Evolutionary conservation across 495 filamentous ascomycete genomes (phyloP), one percentile per base, ranked within the genome.

Genomic region (Tuber magnatum): DNA sequence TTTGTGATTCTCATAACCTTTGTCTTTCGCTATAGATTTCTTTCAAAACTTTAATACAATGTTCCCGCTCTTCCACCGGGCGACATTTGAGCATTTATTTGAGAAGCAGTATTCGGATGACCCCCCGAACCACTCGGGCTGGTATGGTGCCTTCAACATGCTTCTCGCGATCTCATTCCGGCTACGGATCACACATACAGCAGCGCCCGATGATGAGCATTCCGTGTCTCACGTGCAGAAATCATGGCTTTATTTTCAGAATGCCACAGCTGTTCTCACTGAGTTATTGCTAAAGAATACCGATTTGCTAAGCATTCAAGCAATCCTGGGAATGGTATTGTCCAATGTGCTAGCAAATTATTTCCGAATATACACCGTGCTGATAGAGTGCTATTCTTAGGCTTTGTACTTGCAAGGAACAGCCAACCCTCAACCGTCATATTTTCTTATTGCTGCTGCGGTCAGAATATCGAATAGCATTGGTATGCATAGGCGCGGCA

Each of bases 31-130:
- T 28, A 32, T 51, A 83, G 95, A 99, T 82, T 99, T 90, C 83
- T 99, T 99, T 80, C 92, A 94, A 81, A 97, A 97, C 83, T 97
- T 99, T 86, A 99, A 99, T 85, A 93, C 93, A 89, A 92, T 97
- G 88, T 97, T 98, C 82, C 95, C 95, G 68, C 87, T 99, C 5
- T 99, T 97, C 82, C 95, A 99, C 82, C 93, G 97, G 83, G 93
- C 94, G 22, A 97, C 95, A 0, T 99, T 99, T 81, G 97, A 97
- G 92, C 93, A 97, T 81, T 85, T 98, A 22, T 93, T 97, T 35
- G 93, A 97, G 78, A 89, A 91, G 77, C 94, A 98, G 80, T 99
- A 97, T 84, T 94, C 94, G 24, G 85, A 87, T 48, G 91, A 97
- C 80, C 95, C 94, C n/a, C 97, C 97, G 79, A 92, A 94, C 82